Evolutionary conservation across 306 rosid genomes (phyloP).

Genomic region (Cucumis sativus): DNA sequence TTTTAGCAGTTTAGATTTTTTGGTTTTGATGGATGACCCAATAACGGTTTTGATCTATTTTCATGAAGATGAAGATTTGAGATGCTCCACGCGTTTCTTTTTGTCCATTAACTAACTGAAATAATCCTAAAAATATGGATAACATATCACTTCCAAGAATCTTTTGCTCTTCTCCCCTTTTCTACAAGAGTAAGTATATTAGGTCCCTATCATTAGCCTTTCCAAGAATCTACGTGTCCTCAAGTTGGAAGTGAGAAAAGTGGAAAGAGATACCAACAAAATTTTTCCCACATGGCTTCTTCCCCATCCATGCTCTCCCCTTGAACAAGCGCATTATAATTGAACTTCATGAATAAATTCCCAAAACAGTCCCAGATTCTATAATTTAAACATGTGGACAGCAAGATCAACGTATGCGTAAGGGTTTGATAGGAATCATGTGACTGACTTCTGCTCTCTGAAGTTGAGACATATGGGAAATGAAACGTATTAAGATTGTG

Average conservation of each 20-base stretch:
- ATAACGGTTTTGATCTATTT: not conserved
- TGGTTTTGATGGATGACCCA: not conserved
- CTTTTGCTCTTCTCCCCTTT: too few relatives aligned
- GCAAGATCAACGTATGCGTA: not conserved
- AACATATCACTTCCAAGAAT: too few relatives aligned
- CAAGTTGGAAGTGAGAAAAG: too few relatives aligned
- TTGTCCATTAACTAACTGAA: too few relatives aligned
- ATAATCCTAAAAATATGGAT: too few relatives aligned
- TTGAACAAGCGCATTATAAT: not conserved
- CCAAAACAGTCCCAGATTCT: not conserved
- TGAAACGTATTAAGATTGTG: not conserved
- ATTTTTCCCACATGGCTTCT: not conserved
- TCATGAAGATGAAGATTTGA: not conserved
- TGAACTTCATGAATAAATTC: not conserved
- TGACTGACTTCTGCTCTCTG: not conserved
- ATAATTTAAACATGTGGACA: not conserved
- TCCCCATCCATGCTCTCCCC: not conserved
- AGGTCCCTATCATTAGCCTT: too few relatives aligned
- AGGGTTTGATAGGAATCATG: not conserved
- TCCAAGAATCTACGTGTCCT: too few relatives aligned
- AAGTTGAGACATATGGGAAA: not conserved
- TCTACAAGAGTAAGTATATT: too few relatives aligned
- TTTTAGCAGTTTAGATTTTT: not conserved
- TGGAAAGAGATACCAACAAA: not conserved
- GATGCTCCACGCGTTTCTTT: not conserved